Evolutionary conservation across 202 grass and related monocot species (phyloP), one percentile per base, ranked within the genome.

Genomic region (Musa balbisiana): DNA sequence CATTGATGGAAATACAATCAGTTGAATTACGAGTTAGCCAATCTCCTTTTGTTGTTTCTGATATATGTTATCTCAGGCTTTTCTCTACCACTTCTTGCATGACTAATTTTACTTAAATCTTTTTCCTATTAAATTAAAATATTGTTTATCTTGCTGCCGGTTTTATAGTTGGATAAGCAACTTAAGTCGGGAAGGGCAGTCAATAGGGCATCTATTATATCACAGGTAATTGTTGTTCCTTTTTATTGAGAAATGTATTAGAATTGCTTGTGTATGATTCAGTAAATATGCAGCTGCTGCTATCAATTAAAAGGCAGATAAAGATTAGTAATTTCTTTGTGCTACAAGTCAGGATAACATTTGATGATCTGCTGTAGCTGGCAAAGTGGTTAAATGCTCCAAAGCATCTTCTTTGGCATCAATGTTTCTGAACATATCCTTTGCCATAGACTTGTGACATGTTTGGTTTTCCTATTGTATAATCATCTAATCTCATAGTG

Each of bases 121-220:
- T 62, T 76, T 53, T 27, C 53, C 9, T 27, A 74, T 56, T 10
- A 23, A 50, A 49, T 51, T 52, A 13, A 69, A 15, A 0, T 15
- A 24, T 58, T 73, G n/a, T 8, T 59, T 50, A 9, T 25, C 53
- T 73, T 72, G 12, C 49, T 73, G 14, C 82, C 43, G 55, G 13
- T 21, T n/a, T 19, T 56, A 19, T 59, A 92, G 90, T 62, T 87
- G 69, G 90, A 92, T 85, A 79, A 25, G n/a, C 87, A 85, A 78
- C 59, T 87, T 73, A 76, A 77, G 72, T 79, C 76, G 74, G 80
- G 86, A 69, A 80, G 74, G 56, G 72, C 67, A 67, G 64, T 84
- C 80, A 65, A 78, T 74, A 92, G 79, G 80, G 22, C 89, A 60
- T 87, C 76, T 77, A 82, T 75, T 73, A 83, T 92, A 78, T 82